Evolutionary conservation across 768 basidiomycete species (phyloP).

Genomic region (Mycena alexandri): DNA sequence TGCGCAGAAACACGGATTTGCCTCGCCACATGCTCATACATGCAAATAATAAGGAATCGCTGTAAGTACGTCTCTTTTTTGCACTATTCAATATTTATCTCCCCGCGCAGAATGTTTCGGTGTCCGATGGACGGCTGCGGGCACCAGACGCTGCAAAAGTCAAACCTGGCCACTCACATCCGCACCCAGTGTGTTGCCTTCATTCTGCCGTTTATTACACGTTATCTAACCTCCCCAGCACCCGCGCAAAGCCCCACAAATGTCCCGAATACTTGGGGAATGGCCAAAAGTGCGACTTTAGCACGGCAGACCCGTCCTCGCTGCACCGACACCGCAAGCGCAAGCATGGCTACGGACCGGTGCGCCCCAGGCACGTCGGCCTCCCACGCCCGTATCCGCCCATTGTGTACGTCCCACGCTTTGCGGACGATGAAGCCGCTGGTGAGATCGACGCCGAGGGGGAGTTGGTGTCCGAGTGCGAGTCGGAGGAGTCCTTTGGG

Average conservation of each 20-base stretch:
- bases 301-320: slow-evolving; percentile 35
- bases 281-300: slow-evolving; percentile 22
- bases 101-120: slow-evolving; percentile 38
- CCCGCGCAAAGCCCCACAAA: slow-evolving; percentile 38
- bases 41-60: slow-evolving; percentile 35
- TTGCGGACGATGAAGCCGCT: background rate
- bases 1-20: slow-evolving; percentile 45
- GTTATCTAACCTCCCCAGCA: slow-evolving; percentile 16
- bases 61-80: slow-evolving; percentile 36
- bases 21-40: slow-evolving; percentile 45
- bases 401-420: background rate
- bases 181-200: slow-evolving; percentile 46
- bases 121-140: slow-evolving; percentile 41
- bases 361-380: slow-evolving; percentile 9
- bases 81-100: background rate
- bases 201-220: background rate
- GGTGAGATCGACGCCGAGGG: slow-evolving; percentile 5
- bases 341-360: slow-evolving; percentile 34
- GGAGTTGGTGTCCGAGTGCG: slow-evolving; percentile 26
- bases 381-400: background rate
- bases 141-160: slow-evolving; percentile 43
- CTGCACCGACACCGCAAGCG: slow-evolving; percentile 35
- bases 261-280: slow-evolving; percentile 28
- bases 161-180: slow-evolving; percentile 44
- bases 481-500: slow-evolving; percentile 34